Evolutionary conservation across 345 rosid genomes (phyloP).

Genomic region (Citrus reticulata): DNA sequence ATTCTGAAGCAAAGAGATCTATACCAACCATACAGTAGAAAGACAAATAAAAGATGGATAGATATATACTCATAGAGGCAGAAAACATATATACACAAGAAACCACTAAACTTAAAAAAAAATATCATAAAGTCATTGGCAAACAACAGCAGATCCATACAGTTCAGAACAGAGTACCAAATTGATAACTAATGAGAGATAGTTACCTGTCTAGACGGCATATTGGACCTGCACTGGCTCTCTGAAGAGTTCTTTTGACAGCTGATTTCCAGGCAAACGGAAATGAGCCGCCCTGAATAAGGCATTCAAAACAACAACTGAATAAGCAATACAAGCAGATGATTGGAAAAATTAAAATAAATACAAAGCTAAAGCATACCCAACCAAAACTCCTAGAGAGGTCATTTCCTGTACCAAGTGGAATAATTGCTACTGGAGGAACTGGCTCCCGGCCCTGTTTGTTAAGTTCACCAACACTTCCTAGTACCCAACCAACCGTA

Average conservation of each 20-base stretch:
- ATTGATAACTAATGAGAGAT: background rate
- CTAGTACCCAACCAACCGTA: constrained; percentile 95
- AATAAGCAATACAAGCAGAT: constrained; percentile 13
- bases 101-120: background rate
- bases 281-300: constrained; percentile 84
- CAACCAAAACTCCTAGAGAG: constrained; percentile 92
- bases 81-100: background rate
- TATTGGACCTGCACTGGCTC: constrained; percentile 50
- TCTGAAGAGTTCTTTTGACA: constrained; percentile 66
- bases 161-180: background rate
- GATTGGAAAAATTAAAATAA: constrained; percentile 9
- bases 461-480: constrained; percentile 71
- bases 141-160: background rate
- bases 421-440: constrained; percentile 89
- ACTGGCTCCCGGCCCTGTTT: constrained; percentile 50
- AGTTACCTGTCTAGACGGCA: constrained; percentile 76
- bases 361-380: constrained; percentile 46
- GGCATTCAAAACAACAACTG: constrained; percentile 15
- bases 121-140: background rate
- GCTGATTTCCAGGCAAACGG: constrained; percentile 97
- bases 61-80: background rate
- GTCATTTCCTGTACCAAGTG: constrained; percentile 97
- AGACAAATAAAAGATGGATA: background rate
- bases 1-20: background rate
- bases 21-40: background rate